Conservation (phyloP, 1,284 basidiomycete species). For the Malassezia arunalokei region DNA sequence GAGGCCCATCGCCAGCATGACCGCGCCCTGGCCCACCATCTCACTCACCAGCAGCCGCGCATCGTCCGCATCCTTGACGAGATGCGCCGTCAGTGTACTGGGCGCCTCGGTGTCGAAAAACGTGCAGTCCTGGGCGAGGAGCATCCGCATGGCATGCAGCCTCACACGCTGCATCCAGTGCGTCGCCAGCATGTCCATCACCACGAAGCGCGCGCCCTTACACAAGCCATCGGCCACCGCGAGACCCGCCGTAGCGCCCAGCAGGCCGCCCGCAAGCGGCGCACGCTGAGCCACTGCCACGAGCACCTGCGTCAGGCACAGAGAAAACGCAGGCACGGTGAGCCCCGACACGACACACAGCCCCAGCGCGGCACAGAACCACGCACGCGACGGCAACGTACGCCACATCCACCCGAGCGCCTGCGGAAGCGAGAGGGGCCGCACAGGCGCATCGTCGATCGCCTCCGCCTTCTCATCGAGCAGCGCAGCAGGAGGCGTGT, state of each 20-base stretch:
- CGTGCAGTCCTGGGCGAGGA: conserved; percentile 72
- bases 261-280: conserved; percentile 19
- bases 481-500: background rate
- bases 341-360: conserved; percentile 57
- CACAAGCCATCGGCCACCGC: conserved; percentile 59
- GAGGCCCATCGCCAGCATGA: conserved; percentile 67
- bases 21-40: conserved; percentile 58
- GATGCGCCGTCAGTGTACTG: conserved; percentile 58
- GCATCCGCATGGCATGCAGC: conserved; percentile 52
- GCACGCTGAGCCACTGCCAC: conserved; percentile 39
- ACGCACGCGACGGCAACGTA: conserved; percentile 61
- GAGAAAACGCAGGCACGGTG: conserved; percentile 82
- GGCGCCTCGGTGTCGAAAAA: conserved; percentile 67
- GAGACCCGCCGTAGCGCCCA: conserved; percentile 59
- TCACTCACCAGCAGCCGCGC: conserved; percentile 65
- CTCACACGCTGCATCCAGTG: conserved; percentile 66
- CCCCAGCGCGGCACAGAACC: conserved; percentile 51
- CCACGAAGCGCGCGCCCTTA: conserved; percentile 53
- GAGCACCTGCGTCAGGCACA: conserved; percentile 69
- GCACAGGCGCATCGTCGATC: background rate
- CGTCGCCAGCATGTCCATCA: conserved; percentile 57
- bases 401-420: conserved; percentile 53
- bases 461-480: background rate
- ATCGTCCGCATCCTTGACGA: conserved; percentile 86
- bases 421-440: background rate